A percentile compares a stretch with the other conserved stretches of the same genome.
Evolutionary conservation across 345 rosid species (phyloP).

Genomic region (Eucalyptus sp.): DNA sequence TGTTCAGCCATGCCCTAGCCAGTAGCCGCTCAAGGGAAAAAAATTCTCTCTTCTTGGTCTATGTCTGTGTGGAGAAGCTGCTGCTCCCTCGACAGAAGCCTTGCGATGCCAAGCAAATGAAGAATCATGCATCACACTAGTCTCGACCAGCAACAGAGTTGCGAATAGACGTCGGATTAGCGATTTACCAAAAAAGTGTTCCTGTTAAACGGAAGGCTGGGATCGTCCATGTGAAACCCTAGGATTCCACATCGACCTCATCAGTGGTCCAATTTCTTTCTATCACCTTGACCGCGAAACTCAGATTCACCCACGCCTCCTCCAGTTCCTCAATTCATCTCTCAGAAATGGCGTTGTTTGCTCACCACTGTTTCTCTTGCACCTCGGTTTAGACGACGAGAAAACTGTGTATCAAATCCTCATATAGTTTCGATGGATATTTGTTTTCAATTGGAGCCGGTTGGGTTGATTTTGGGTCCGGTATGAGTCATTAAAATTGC

Average conservation of each 20-base stretch:
- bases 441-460: not conserved
- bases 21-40: not conserved
- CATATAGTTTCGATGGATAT: not conserved
- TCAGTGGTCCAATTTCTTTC: not conserved
- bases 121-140: not conserved
- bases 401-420: constrained; percentile 28
- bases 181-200: not conserved
- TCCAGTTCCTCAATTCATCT: not conserved
- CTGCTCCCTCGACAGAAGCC: not conserved
- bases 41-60: not conserved
- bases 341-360: not conserved
- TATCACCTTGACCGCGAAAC: not conserved
- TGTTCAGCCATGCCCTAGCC: not conserved
- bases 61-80: not conserved
- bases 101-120: not conserved
- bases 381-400: not conserved
- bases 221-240: not conserved
- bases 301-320: not conserved
- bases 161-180: not conserved
- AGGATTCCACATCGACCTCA: not conserved
- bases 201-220: not conserved
- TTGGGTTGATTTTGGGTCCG: not conserved
- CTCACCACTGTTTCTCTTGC: not conserved
- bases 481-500: not conserved
- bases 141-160: not conserved